These are phyloP conservation scores for Dryas octopetala DNA, from an alignment of 306 rosid species.

Conservation along the genomic window DNA sequence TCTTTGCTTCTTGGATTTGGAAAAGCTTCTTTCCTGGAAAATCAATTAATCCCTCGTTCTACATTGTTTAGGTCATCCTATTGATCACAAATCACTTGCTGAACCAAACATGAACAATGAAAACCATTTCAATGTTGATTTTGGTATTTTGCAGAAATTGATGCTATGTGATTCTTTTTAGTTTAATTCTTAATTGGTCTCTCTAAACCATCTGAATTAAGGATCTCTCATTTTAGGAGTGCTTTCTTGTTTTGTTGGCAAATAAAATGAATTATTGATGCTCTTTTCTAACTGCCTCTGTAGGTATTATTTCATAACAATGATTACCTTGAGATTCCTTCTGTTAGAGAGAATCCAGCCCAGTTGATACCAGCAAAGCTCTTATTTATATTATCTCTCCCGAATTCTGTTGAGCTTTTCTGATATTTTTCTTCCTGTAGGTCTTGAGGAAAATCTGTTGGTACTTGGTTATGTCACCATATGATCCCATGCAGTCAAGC, in stretches of 20 bases:
- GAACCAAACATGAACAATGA: neutral
- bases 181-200: neutral
- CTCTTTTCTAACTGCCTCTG: conserved; percentile 16
- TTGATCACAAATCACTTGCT: neutral
- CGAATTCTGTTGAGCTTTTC: conserved; percentile 13
- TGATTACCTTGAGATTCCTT: conserved; percentile 88
- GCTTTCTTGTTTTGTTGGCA: neutral
- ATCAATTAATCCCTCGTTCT: neutral
- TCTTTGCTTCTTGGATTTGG: neutral
- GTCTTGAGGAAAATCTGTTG: conserved; percentile 86
- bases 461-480: conserved; percentile 81
- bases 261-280: conserved; percentile 1
- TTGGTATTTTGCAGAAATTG: neutral
- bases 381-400: neutral
- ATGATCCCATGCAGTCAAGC: conserved; percentile 95
- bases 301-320: conserved; percentile 75
- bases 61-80: neutral
- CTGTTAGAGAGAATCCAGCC: conserved; percentile 63
- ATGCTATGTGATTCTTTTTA: neutral
- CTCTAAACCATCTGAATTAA: neutral
- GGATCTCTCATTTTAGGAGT: neutral
- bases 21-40: neutral
- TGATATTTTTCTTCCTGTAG: conserved; percentile 32
- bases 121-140: neutral
- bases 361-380: conserved; percentile 65